Conservation (phyloP, 2,329 filamentous ascomycete genomes). For the Diplodia intermedia region DNA sequence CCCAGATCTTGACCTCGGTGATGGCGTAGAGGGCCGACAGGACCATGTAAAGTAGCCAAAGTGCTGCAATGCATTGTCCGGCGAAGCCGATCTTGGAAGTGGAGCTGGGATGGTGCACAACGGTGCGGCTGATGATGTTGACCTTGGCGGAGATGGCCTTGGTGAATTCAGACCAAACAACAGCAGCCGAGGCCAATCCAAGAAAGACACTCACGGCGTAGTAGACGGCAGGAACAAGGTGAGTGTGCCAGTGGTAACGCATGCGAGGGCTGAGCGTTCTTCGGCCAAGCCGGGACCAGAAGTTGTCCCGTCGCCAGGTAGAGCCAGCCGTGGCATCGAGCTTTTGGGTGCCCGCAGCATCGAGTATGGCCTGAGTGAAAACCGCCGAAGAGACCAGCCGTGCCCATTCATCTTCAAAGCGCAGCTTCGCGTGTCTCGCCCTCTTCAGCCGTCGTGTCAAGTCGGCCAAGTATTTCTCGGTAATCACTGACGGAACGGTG, state of each 20-base stretch:
- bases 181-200: constrained; percentile 76
- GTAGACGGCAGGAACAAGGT: constrained; percentile 72
- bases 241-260: constrained; percentile 78
- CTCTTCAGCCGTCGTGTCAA: constrained; percentile 81
- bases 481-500: constrained; percentile 81
- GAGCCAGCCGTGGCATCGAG: constrained; percentile 63
- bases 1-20: constrained; percentile 96
- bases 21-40: constrained; percentile 85
- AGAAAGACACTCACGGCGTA: constrained; percentile 71
- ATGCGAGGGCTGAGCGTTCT: constrained; percentile 76
- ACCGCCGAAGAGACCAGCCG: constrained; percentile 75
- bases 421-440: constrained; percentile 80
- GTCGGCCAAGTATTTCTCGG: constrained; percentile 90
- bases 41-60: constrained; percentile 97
- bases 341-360: constrained; percentile 79
- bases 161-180: constrained; percentile 93
- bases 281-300: constrained; percentile 39
- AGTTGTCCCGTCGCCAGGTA: constrained; percentile 36
- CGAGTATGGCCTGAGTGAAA: constrained; percentile 79
- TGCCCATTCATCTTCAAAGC: constrained; percentile 88
- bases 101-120: constrained; percentile 77
- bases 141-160: constrained; percentile 79
- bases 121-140: constrained; percentile 71
- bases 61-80: constrained; percentile 81
- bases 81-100: constrained; percentile 81